These are phyloP conservation scores for Microdochium bolleyi DNA, from an alignment of 2,329 filamentous ascomycete genomes.

Conservation along the genomic window DNA sequence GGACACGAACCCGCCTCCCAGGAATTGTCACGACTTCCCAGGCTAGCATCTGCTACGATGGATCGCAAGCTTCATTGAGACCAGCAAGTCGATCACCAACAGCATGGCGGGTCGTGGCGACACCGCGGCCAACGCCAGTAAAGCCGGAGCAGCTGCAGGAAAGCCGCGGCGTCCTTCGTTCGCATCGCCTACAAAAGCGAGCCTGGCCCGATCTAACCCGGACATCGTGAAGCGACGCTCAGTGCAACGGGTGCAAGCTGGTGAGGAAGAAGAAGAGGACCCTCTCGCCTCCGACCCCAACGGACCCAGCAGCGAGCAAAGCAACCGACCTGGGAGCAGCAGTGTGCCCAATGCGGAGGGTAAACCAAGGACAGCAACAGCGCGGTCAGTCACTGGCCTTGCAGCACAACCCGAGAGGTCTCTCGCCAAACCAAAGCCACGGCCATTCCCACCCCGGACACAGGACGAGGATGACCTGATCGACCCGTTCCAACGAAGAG, in stretches of 20 bases:
- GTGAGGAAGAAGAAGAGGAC: slow-evolving; percentile 10
- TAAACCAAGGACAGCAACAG: slow-evolving; percentile 10
- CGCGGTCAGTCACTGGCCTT: slow-evolving; percentile 21
- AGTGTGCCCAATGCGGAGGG: not conserved
- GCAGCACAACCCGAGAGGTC: slow-evolving; percentile 28
- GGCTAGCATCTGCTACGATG: not conserved
- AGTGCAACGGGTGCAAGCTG: slow-evolving; percentile 25
- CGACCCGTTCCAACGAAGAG: slow-evolving; percentile 30
- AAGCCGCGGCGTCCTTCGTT: slow-evolving; percentile 44
- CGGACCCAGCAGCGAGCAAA: not conserved
- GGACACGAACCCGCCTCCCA: not conserved
- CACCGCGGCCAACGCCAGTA: slow-evolving; percentile 6
- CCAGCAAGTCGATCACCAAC: not conserved
- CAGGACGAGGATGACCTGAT: slow-evolving; percentile 31
- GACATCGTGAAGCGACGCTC: slow-evolving; percentile 42
- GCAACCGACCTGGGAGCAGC: not conserved
- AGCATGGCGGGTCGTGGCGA: slow-evolving; percentile 2
- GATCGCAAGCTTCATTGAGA: not conserved
- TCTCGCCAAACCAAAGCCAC: slow-evolving; percentile 31
- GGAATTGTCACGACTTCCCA: not conserved
- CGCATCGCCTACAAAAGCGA: slow-evolving; percentile 59
- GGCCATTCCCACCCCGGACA: slow-evolving; percentile 32
- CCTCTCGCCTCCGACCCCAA: not conserved
- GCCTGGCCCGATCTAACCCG: slow-evolving; percentile 52
- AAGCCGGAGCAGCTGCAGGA: slow-evolving; percentile 10